Evolutionary conservation across 768 basidiomycete genomes (phyloP).

Genomic region (Boletus rubroflammeus): DNA sequence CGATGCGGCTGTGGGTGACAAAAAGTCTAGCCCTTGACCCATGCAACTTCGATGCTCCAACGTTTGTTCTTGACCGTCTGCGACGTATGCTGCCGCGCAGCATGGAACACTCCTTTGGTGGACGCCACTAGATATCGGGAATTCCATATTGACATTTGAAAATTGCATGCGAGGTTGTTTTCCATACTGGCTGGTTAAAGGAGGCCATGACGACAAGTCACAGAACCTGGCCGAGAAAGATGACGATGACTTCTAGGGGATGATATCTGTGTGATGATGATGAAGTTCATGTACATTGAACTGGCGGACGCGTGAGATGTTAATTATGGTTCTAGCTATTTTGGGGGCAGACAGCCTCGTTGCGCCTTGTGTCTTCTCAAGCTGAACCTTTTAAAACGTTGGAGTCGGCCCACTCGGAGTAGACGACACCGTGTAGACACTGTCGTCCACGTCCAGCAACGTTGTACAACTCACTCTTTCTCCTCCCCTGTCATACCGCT

Average conservation of each 20-base stretch:
- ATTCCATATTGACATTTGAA: conserved; percentile 23
- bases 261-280: conserved; percentile 14
- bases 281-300: conserved; percentile 16
- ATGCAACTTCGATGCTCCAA: conserved; percentile 13
- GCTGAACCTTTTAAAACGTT: conserved; percentile 22
- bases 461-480: conserved; percentile 12
- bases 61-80: background rate
- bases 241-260: background rate
- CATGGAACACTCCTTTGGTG: conserved; percentile 18
- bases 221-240: conserved; percentile 17
- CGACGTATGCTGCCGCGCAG: conserved; percentile 16
- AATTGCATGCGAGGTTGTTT: conserved; percentile 7
- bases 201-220: conserved; percentile 24
- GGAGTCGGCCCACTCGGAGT: conserved; percentile 4
- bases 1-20: conserved; percentile 14
- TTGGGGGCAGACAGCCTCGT: conserved; percentile 26
- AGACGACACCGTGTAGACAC: conserved; percentile 23
- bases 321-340: conserved; percentile 9
- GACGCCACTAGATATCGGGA: conserved; percentile 28
- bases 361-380: conserved; percentile 16
- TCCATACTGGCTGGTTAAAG: conserved; percentile 2
- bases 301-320: conserved; percentile 21
- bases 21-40: conserved; percentile 27
- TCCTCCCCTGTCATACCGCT: conserved; percentile 2
- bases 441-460: background rate